Percentiles rank a stretch among this genome's conserved stretches.
Conservation (phyloP, 768 basidiomycete species). For the Amanita fuliginea region DNA sequence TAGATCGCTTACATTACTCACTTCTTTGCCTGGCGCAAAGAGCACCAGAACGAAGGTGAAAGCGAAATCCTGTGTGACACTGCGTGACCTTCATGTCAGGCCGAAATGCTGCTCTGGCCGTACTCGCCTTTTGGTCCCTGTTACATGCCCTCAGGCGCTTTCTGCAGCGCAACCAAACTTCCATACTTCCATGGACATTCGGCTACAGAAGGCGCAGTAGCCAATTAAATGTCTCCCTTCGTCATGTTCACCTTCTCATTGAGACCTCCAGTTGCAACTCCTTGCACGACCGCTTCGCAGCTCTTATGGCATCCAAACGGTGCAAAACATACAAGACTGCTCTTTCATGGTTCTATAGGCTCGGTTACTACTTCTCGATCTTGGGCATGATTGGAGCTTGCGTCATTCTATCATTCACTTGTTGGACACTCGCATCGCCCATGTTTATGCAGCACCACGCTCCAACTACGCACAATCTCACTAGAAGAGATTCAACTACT, state of each 20-base stretch:
- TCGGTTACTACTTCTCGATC: conserved; percentile 33
- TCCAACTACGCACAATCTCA: neutral
- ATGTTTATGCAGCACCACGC: neutral
- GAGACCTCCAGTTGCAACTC: conserved; percentile 41
- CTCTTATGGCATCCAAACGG: conserved; percentile 19
- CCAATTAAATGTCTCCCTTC: conserved; percentile 3
- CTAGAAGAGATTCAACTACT: neutral
- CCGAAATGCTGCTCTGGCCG: neutral
- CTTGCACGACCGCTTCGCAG: conserved; percentile 32
- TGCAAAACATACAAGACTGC: conserved; percentile 14
- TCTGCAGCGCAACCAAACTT: neutral
- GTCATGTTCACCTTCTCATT: conserved; percentile 25
- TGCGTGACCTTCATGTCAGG: neutral
- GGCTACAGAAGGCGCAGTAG: neutral
- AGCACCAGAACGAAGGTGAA: neutral
- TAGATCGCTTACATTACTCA: neutral
- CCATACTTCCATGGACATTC: conserved; percentile 1
- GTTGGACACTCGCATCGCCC: conserved; percentile 9
- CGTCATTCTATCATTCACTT: conserved; percentile 27
- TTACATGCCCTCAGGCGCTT: conserved; percentile 1
- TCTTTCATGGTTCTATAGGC: conserved; percentile 33
- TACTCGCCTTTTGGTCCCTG: conserved; percentile 3
- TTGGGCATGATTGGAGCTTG: conserved; percentile 38
- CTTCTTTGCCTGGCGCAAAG: conserved; percentile 1
- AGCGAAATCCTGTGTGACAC: conserved; percentile 1